Percentiles rank a stretch among this genome's conserved stretches.
phyloP scores from a whole-genome alignment of 257 asterid species.

The Solanum virginianum region DNA sequence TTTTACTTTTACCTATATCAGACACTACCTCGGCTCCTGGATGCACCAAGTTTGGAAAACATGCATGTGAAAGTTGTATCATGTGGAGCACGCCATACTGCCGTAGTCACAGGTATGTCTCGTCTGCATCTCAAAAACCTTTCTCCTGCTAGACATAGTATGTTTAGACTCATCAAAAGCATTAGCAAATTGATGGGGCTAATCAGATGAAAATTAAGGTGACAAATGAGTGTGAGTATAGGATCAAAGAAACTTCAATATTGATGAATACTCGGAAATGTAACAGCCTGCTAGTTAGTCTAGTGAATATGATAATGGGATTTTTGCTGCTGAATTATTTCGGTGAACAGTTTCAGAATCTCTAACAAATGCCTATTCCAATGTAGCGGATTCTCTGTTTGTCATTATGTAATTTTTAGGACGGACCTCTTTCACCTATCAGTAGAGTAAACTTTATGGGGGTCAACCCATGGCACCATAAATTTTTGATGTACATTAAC shows the following conservation, averaged over 20 bases:
- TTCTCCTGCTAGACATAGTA: not conserved
- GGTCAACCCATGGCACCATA: not conserved
- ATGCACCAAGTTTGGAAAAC: slow-evolving; percentile 75
- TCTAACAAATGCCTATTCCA: not conserved
- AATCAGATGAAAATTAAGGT: not conserved
- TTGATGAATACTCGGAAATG: not conserved
- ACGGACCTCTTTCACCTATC: not conserved
- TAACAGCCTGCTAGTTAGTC: not conserved
- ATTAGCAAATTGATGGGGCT: not conserved
- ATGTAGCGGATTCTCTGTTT: not conserved
- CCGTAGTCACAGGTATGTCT: slow-evolving; percentile 58
- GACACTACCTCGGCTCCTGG: slow-evolving; percentile 85
- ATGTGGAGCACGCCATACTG: slow-evolving; percentile 97
- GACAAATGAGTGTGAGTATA: not conserved
- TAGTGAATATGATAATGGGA: not conserved
- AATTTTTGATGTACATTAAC: not conserved
- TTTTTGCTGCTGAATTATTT: not conserved
- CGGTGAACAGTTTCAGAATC: not conserved
- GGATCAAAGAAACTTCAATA: not conserved
- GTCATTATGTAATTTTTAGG: not conserved
- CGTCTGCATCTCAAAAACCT: not conserved
- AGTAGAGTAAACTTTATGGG: not conserved
- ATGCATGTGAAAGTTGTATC: slow-evolving; percentile 64
- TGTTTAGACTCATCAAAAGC: not conserved
- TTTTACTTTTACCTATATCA: slow-evolving; percentile 11